Conservation (phyloP, 2,329 filamentous ascomycete species). For the Ceratocystis colombiana region DNA sequence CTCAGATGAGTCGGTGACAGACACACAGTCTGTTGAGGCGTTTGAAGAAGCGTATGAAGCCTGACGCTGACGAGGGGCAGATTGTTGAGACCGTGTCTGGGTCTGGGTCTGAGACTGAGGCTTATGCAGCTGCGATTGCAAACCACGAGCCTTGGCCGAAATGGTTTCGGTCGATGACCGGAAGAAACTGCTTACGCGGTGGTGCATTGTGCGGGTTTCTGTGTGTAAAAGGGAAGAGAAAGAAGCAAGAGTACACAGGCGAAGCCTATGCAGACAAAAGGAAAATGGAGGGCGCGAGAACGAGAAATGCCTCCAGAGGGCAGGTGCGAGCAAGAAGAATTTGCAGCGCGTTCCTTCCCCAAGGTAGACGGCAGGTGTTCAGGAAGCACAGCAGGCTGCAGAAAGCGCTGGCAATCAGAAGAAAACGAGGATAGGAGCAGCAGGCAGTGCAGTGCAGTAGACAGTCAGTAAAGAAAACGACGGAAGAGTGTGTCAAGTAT, state of each 20-base stretch:
- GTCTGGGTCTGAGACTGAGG: constrained; percentile 22
- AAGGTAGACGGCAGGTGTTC: background rate
- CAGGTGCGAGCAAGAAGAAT: constrained; percentile 13
- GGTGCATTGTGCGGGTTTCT: constrained; percentile 41
- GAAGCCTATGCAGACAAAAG: background rate
- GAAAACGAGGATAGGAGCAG: background rate
- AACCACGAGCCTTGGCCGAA: constrained; percentile 24
- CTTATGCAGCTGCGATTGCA: constrained; percentile 21
- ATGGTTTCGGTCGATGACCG: constrained; percentile 48
- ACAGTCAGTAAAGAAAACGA: too few species aligned
- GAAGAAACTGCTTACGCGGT: constrained; percentile 49
- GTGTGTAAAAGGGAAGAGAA: background rate
- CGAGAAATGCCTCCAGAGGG: background rate
- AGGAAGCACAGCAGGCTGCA: constrained; percentile 1
- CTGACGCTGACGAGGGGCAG: constrained; percentile 19
- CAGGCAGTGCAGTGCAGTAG: too few species aligned
- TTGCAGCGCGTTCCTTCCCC: constrained; percentile 7
- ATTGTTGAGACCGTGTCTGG: background rate
- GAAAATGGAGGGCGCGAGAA: background rate
- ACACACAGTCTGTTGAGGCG: constrained; percentile 30
- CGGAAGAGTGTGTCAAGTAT: too few species aligned
- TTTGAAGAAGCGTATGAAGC: constrained; percentile 24
- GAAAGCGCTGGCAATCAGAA: background rate
- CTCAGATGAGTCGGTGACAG: constrained; percentile 35
- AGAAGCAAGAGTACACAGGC: background rate